phyloP scores from a whole-genome alignment of 768 basidiomycete species.

The Tricholoma matsutake region DNA sequence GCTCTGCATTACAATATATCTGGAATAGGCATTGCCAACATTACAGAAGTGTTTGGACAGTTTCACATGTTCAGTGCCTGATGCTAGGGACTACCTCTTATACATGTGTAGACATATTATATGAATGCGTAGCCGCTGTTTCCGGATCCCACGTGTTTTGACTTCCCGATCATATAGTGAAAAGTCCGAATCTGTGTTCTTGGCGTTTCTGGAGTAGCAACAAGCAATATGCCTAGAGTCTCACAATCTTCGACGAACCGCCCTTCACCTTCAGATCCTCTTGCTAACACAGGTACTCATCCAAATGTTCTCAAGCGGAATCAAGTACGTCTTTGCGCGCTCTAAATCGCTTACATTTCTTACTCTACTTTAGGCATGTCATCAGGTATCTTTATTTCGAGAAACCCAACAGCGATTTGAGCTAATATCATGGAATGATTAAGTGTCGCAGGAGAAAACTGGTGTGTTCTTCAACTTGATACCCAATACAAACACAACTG shows the following conservation, averaged over 20 bases:
- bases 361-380: slow-evolving; percentile 42
- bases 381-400: slow-evolving; percentile 39
- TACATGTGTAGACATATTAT: too few species aligned
- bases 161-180: not conserved
- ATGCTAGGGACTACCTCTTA: slow-evolving; percentile 4
- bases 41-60: slow-evolving; percentile 39
- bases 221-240: slow-evolving; percentile 36
- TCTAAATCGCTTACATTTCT: not conserved
- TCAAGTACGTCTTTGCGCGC: slow-evolving; percentile 34
- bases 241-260: slow-evolving; percentile 23
- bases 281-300: slow-evolving; percentile 26
- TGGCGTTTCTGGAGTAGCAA: too few species aligned
- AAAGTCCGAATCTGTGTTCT: too few species aligned
- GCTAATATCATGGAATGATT: slow-evolving; percentile 22
- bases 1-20: slow-evolving; percentile 30
- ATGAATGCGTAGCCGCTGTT: not conserved
- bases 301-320: slow-evolving; percentile 53
- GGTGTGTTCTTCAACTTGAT: slow-evolving; percentile 35
- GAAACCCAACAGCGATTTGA: not conserved
- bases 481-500: slow-evolving; percentile 4
- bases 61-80: slow-evolving; percentile 29
- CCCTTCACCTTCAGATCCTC: slow-evolving; percentile 24
- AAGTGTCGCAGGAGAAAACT: slow-evolving; percentile 74
- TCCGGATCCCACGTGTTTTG: not conserved
- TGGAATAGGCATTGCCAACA: slow-evolving; percentile 37